These are phyloP conservation scores for Selenicereus undatus DNA, from an alignment of 148 eudicot genomes.

Conservation along the genomic window DNA sequence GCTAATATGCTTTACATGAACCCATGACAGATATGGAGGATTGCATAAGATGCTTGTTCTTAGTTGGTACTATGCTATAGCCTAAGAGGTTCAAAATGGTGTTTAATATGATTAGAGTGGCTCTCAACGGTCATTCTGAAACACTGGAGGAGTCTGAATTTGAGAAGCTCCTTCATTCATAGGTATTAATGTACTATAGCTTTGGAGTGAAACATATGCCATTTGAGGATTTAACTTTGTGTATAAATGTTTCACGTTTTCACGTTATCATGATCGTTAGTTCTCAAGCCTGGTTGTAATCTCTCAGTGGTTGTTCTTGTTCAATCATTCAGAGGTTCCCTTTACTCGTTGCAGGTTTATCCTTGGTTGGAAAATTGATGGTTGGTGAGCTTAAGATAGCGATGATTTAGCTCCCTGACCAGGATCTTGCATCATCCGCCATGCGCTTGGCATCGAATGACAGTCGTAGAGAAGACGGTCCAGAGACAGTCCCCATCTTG, in stretches of 20 bases:
- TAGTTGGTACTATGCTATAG: not conserved
- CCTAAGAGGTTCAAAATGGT: not conserved
- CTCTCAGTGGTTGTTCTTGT: not conserved
- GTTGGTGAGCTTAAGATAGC: conserved; percentile 30
- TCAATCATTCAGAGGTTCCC: not conserved
- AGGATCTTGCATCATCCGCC: conserved; percentile 30
- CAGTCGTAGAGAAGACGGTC: conserved; percentile 48
- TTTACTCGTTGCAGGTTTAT: conserved; percentile 40
- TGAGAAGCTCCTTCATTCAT: not conserved
- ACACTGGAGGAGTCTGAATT: not conserved
- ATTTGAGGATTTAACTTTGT: not conserved
- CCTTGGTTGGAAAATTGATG: conserved; percentile 39
- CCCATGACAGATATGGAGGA: not conserved
- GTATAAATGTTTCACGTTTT: not conserved
- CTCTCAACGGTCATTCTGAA: not conserved
- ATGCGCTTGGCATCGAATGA: conserved; percentile 74
- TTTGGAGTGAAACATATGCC: not conserved
- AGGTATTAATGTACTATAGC: not conserved
- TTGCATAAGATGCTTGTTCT: not conserved
- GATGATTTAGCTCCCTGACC: conserved; percentile 37
- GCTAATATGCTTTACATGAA: not conserved
- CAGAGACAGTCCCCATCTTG: conserved; percentile 91
- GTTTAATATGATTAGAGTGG: not conserved
- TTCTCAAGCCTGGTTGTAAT: not conserved
- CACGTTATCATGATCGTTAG: not conserved